Percentiles rank a stretch among this genome's conserved stretches.
Conservation (phyloP, 331 rosid species). For the Rosa hybrid region DNA sequence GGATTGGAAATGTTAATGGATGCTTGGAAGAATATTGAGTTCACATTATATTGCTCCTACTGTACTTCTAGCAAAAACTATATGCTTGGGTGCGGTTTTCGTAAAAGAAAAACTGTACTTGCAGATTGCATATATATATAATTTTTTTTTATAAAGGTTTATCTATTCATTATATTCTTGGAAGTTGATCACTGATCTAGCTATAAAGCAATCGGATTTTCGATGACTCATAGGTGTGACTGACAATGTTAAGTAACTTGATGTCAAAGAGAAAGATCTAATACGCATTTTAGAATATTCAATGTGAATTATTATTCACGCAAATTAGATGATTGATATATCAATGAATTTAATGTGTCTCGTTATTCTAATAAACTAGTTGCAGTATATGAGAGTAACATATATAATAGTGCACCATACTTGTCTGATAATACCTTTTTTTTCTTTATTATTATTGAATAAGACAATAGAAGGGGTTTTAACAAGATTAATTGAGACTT, state of each 20-base stretch:
- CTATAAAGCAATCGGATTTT: not conserved
- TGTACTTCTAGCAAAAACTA: not conserved
- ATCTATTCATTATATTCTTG: not conserved
- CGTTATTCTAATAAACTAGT: not conserved
- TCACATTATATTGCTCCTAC: not conserved
- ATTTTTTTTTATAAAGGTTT: not conserved
- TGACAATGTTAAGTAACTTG: slow-evolving; percentile 22
- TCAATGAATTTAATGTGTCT: not conserved
- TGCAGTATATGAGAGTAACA: too few species aligned
- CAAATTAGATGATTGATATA: not conserved
- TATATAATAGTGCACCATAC: too few species aligned
- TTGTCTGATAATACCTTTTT: not conserved
- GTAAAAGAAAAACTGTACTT: not conserved
- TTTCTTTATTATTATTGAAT: too few species aligned
- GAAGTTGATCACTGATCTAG: not conserved
- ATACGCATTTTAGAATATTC: not conserved
- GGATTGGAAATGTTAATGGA: slow-evolving; percentile 13
- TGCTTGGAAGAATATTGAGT: not conserved
- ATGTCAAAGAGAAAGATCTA: not conserved
- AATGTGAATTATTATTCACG: not conserved
- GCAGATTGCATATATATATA: not conserved
- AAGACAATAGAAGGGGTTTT: too few species aligned
- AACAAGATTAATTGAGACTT: too few species aligned
- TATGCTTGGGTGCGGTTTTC: not conserved
- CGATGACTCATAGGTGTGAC: not conserved